These are phyloP conservation scores for Monosporascus cannonballus DNA, from an alignment of 2,329 filamentous ascomycete species.

Conservation along the genomic window DNA sequence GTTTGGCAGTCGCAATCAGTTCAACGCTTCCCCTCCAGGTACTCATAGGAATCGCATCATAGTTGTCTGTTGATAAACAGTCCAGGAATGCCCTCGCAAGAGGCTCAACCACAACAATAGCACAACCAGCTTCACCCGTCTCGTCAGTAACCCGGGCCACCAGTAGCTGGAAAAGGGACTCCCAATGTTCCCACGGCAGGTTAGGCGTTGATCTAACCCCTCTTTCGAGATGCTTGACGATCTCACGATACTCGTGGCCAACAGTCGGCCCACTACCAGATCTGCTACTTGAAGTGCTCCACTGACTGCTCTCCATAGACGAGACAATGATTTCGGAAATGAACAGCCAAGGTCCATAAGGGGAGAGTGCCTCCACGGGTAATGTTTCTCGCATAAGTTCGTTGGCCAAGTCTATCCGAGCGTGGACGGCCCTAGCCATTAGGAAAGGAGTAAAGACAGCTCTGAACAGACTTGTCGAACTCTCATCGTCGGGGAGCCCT, in stretches of 20 bases:
- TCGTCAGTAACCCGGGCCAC: constrained; percentile 52
- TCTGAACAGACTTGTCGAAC: constrained; percentile 39
- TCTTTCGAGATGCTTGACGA: constrained; percentile 60
- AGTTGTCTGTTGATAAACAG: constrained; percentile 17
- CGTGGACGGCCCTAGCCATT: constrained; percentile 37
- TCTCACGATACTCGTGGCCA: constrained; percentile 64
- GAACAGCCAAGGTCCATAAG: constrained; percentile 46
- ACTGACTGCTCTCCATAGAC: constrained; percentile 35
- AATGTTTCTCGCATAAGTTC: constrained; percentile 43
- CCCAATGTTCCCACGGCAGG: constrained; percentile 42
- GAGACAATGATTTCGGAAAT: constrained; percentile 40
- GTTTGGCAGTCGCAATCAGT: constrained; percentile 40
- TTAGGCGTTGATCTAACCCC: constrained; percentile 47
- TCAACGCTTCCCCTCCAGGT: constrained; percentile 32
- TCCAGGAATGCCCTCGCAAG: constrained; percentile 52
- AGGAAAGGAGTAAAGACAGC: constrained; percentile 55
- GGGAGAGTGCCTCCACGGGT: constrained; percentile 37
- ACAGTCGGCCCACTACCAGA: constrained; percentile 40
- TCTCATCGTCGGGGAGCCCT: constrained; percentile 41
- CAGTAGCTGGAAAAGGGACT: constrained; percentile 51
- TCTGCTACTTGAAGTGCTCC: constrained; percentile 31
- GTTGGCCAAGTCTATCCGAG: constrained; percentile 39
- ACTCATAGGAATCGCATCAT: constrained; percentile 16
- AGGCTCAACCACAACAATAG: constrained; percentile 64
- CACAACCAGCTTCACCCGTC: constrained; percentile 60